Percentiles rank a stretch among this genome's conserved stretches.
Conservation (phyloP, 2,329 filamentous ascomycete genomes). For the Paraconiothyrium sp. region DNA sequence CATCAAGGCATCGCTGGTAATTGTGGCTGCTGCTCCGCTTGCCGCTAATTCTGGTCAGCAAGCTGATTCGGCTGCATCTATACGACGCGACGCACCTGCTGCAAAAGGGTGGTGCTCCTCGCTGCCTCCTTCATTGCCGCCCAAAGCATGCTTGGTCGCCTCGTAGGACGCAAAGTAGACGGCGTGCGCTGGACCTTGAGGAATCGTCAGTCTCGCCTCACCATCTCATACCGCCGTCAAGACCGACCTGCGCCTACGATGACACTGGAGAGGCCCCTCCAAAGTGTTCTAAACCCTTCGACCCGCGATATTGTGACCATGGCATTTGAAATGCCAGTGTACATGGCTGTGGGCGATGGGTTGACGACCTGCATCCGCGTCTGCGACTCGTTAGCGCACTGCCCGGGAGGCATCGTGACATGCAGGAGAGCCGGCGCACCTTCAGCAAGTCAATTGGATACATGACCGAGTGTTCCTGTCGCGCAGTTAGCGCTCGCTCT, state of each 20-base stretch:
- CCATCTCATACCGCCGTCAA: conserved; percentile 3
- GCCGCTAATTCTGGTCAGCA: conserved; percentile 70
- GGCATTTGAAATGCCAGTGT: conserved; percentile 90
- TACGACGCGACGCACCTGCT: conserved; percentile 69
- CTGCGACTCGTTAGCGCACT: conserved; percentile 60
- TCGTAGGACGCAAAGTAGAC: conserved; percentile 99
- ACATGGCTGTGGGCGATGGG: conserved; percentile 80
- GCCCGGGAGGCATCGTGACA: conserved; percentile 8
- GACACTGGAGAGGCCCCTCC: conserved; percentile 96
- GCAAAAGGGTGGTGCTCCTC: conserved; percentile 94
- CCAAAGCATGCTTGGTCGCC: conserved; percentile 94
- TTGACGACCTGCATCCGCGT: conserved; percentile 98
- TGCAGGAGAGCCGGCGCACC: conserved; percentile 62
- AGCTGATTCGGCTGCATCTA: background rate
- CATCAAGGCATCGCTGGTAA: conserved; percentile 98
- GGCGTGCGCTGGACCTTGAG: conserved; percentile 91
- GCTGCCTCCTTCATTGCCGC: conserved; percentile 84
- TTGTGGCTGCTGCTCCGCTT: conserved; percentile 93
- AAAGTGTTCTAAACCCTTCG: conserved; percentile 90
- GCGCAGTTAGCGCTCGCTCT: conserved; percentile 34
- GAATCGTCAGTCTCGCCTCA: conserved; percentile 36
- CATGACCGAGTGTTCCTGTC: conserved; percentile 96
- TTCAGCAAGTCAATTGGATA: conserved; percentile 98
- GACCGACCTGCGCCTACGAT: conserved; percentile 86
- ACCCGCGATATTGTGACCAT: conserved; percentile 90